Evolutionary conservation across 306 rosid genomes (phyloP).

Genomic region (Dryas drummondii): DNA sequence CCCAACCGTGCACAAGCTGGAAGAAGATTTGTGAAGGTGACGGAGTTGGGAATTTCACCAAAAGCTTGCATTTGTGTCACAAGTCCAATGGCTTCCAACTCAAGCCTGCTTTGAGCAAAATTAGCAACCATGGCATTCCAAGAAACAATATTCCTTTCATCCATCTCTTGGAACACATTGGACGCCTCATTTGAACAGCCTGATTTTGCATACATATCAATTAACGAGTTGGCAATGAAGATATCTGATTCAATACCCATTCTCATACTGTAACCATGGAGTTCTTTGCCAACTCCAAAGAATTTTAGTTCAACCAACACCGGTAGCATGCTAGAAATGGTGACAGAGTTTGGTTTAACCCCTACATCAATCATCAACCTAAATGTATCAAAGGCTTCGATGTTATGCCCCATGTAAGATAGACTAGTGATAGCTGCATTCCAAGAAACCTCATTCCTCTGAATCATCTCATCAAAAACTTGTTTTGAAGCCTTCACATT

Average conservation of each 20-base stretch:
- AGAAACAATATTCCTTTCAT: conserved; percentile 62
- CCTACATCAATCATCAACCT: conserved; percentile 59
- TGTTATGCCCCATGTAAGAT: conserved; percentile 45
- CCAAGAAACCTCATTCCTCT: conserved; percentile 81
- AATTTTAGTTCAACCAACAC: conserved; percentile 64
- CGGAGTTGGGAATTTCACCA: conserved; percentile 62
- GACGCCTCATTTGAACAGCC: conserved; percentile 54
- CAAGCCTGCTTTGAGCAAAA: conserved; percentile 67
- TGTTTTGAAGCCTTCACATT: conserved; percentile 50
- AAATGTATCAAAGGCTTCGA: conserved; percentile 53
- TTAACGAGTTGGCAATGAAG: conserved; percentile 68
- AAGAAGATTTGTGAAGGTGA: conserved; percentile 81
- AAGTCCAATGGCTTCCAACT: conserved; percentile 57
- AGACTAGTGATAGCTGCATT: conserved; percentile 72
- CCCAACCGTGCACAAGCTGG: conserved; percentile 84
- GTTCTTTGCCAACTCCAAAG: conserved; percentile 54
- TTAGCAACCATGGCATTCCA: conserved; percentile 94
- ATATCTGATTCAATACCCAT: conserved; percentile 55
- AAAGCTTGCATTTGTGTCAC: conserved; percentile 62
- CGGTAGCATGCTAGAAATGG: conserved; percentile 71
- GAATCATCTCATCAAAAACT: conserved; percentile 66
- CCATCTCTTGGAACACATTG: conserved; percentile 52
- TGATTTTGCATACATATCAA: conserved; percentile 82
- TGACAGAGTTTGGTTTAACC: conserved; percentile 60
- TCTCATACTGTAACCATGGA: conserved; percentile 68